phyloP scores from a whole-genome alignment of 1,284 basidiomycete genomes.

The Malassezia nana region DNA sequence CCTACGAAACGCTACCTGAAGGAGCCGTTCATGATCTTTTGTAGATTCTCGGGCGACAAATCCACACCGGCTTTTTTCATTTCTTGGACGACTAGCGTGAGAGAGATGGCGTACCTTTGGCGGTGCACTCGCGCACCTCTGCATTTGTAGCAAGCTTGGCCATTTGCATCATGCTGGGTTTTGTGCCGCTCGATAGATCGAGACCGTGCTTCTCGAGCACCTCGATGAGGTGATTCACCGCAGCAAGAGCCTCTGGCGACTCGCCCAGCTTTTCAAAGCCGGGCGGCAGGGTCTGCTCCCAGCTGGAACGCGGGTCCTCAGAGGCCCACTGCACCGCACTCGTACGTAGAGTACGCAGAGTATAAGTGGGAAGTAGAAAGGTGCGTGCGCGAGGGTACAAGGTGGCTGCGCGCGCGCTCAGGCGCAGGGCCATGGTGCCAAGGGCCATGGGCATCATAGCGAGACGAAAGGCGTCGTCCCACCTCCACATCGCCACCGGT shows the following conservation, averaged over 20 bases:
- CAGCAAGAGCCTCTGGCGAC: conserved; percentile 25
- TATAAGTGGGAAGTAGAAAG: neutral
- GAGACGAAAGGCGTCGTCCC: neutral
- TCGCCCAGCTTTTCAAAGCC: conserved; percentile 37
- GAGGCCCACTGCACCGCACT: neutral
- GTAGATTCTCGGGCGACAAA: conserved; percentile 31
- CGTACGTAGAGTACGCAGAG: neutral
- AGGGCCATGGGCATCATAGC: neutral
- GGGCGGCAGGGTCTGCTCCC: conserved; percentile 20
- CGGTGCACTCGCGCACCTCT: conserved; percentile 28
- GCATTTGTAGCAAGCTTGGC: conserved; percentile 27
- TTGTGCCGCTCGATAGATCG: conserved; percentile 27
- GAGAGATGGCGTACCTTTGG: conserved; percentile 24
- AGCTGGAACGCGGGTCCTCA: conserved; percentile 9
- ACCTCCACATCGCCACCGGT: neutral
- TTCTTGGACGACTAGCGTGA: conserved; percentile 31
- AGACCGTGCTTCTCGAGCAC: conserved; percentile 34
- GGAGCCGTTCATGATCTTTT: conserved; percentile 27
- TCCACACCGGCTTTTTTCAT: conserved; percentile 34
- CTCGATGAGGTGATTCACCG: conserved; percentile 28
- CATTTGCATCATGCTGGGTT: conserved; percentile 32
- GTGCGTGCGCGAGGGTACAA: neutral
- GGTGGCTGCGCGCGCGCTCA: neutral
- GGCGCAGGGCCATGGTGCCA: neutral
- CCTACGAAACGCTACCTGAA: neutral